Evolutionary conservation across 139 green algal genomes (phyloP), one percentile per base, ranked within the genome.

Genomic region (Edaphochlamys debaryana): DNA sequence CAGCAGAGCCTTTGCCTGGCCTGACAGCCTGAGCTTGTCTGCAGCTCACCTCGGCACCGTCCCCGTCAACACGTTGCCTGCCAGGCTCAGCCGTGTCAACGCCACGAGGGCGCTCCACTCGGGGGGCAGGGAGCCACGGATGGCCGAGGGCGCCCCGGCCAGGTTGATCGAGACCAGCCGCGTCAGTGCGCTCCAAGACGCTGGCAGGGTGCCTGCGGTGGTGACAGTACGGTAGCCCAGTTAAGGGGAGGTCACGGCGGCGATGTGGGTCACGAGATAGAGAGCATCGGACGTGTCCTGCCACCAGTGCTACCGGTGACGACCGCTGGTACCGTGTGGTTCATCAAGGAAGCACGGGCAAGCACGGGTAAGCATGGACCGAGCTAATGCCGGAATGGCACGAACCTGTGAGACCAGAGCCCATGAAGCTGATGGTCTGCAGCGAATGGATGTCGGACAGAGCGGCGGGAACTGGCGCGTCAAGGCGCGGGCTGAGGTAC

Each of bases 11-110:
- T n/a, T n/a, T n/a, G n/a, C n/a, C n/a, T n/a, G n/a, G n/a, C n/a
- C n/a, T n/a, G n/a, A n/a, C n/a, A n/a, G n/a, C n/a, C n/a, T n/a
- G n/a, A n/a, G n/a, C n/a, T n/a, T n/a, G n/a, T n/a, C n/a, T n/a
- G n/a, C n/a, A n/a, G n/a, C n/a, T n/a, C n/a, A 54, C 11, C 11
- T 13, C 45, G 45, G 45, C 45, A 54, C 45, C 11, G 45, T 54
- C 11, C 45, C 45, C 45, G 45, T 54, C 45, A 89, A 64, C 2
- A 37, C 29, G 9, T 82, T 89, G n/a, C 45, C 30, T 5, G 32
- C 38, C 20, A 89, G 20, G 11, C 79, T 50, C 25, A 86, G 73
- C 0, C 32, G 30, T 17, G 50, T 56, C 3, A 85, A 63, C 58
- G 22, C 8, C 3, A 20, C 68, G 48, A 64, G 79, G 3, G 37